Percentiles rank a stretch among this genome's conserved stretches.
phyloP scores from a whole-genome alignment of 2,329 filamentous ascomycete genomes.

The Dendrostoma leiphaemia region DNA sequence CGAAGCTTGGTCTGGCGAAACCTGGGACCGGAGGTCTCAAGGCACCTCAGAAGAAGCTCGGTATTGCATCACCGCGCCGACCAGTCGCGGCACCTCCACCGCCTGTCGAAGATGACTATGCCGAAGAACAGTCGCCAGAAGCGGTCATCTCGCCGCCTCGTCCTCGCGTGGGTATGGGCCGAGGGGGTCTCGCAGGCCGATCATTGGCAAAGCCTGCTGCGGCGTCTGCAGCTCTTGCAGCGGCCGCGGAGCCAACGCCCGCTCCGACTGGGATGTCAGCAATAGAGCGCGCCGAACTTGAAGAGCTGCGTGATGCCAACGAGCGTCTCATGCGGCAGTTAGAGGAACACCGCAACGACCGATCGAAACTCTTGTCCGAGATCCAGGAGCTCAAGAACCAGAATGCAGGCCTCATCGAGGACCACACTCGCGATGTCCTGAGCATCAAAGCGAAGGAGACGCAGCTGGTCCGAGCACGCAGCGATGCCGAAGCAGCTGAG shows the following conservation, averaged over 20 bases:
- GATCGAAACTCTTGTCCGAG: constrained; percentile 77
- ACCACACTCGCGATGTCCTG: constrained; percentile 91
- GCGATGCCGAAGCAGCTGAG: constrained; percentile 86
- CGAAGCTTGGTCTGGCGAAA: constrained; percentile 57
- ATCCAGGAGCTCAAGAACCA: constrained; percentile 94
- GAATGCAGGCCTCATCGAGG: constrained; percentile 94
- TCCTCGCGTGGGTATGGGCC: constrained; percentile 65
- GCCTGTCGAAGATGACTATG: constrained; percentile 39
- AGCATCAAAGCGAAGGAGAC: constrained; percentile 99
- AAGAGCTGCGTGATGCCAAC: constrained; percentile 81
- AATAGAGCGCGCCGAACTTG: constrained; percentile 87
- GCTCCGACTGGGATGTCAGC: constrained; percentile 63
- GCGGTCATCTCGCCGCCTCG: constrained; percentile 41
- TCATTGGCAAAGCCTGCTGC: constrained; percentile 75
- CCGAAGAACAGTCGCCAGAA: constrained; percentile 50
- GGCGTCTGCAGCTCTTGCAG: constrained; percentile 42
- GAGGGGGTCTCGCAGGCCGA: constrained; percentile 80
- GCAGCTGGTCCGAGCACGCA: constrained; percentile 86
- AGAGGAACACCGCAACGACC: constrained; percentile 80
- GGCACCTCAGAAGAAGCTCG: constrained; percentile 54
- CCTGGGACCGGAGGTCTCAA: constrained; percentile 56
- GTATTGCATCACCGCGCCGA: constrained; percentile 52
- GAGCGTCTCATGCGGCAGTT: constrained; percentile 72
- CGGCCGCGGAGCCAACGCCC: constrained; percentile 56
- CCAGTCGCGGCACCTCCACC: constrained; percentile 46